Conservation (phyloP, 495 filamentous ascomycete genomes). For the Extremus antarcticus region DNA sequence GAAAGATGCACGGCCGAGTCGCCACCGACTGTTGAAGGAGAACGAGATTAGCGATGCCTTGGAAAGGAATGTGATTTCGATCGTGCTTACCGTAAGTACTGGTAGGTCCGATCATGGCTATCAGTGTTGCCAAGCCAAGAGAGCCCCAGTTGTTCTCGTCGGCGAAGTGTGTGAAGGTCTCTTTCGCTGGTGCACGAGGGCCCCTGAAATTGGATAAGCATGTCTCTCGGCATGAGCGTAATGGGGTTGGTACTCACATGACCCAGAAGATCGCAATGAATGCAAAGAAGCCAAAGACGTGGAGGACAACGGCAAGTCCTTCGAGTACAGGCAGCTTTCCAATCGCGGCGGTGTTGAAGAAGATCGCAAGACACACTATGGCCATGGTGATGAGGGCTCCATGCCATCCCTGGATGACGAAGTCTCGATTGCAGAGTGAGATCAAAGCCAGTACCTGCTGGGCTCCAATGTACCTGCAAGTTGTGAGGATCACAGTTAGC, state of each 20-base stretch:
- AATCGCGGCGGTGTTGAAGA: constrained; percentile 35
- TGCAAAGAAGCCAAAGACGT: constrained; percentile 28
- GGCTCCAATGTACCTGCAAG: constrained; percentile 16
- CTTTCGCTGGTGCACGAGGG: constrained; percentile 11
- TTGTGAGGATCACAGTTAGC: too few species aligned
- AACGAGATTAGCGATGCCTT: too few species aligned
- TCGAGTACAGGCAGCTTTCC: constrained; percentile 36
- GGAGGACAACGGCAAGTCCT: constrained; percentile 21
- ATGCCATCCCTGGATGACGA: constrained; percentile 37
- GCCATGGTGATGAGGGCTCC: constrained; percentile 39
- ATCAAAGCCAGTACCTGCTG: constrained; percentile 38
- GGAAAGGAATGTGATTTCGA: too few species aligned
- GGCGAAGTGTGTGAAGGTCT: constrained; percentile 20
- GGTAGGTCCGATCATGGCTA: constrained; percentile 23
- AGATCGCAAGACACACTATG: constrained; percentile 19
- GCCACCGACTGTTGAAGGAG: constrained; percentile 21
- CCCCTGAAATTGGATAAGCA: constrained; percentile 2
- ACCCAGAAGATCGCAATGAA: constrained; percentile 24
- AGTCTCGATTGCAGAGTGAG: constrained; percentile 29
- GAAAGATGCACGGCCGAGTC: constrained; percentile 24
- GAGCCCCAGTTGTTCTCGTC: constrained; percentile 24
- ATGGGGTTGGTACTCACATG: constrained; percentile 1
- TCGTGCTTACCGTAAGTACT: too few species aligned
- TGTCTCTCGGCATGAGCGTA: not conserved
- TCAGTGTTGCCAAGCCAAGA: constrained; percentile 20